phyloP scores from a whole-genome alignment of 2,329 filamentous ascomycete species.

The Xylaria hypoxylon region DNA sequence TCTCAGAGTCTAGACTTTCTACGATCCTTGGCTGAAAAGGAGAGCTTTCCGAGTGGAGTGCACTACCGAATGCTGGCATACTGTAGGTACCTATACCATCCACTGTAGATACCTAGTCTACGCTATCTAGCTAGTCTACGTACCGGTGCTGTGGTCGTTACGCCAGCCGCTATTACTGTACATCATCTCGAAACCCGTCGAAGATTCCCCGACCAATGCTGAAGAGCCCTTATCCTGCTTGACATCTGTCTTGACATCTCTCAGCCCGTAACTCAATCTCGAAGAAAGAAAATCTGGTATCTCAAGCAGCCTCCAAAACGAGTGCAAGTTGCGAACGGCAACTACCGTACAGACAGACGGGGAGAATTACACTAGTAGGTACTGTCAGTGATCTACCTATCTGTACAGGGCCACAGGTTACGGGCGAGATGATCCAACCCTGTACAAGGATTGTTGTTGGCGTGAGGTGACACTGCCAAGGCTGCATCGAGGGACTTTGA shows the following conservation, averaged over 20 bases:
- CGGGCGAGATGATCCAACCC: constrained; percentile 17
- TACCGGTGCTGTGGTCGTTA: background rate
- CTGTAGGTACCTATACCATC: background rate
- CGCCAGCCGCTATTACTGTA: no score
- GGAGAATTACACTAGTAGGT: no score
- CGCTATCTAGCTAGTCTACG: no score
- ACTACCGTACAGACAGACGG: background rate
- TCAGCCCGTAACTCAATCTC: background rate
- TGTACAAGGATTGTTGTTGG: constrained; percentile 28
- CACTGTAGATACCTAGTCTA: background rate
- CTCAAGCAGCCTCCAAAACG: background rate
- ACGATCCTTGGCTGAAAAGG: constrained; percentile 33
- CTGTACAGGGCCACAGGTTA: no score
- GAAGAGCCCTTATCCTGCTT: constrained; percentile 1
- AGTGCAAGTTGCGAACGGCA: background rate
- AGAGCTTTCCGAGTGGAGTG: constrained; percentile 33
- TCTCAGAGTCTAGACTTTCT: constrained; percentile 37
- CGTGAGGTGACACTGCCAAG: constrained; percentile 35
- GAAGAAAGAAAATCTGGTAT: background rate
- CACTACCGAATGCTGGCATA: constrained; percentile 24
- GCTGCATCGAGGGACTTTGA: constrained; percentile 27
- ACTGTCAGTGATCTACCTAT: background rate
- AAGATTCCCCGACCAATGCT: background rate
- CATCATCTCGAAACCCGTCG: constrained; percentile 12
- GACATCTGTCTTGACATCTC: background rate